Base-by-base conservation (phyloP, 1,139 yeast species). In the Lodderomyces parapsilosis region DNA sequence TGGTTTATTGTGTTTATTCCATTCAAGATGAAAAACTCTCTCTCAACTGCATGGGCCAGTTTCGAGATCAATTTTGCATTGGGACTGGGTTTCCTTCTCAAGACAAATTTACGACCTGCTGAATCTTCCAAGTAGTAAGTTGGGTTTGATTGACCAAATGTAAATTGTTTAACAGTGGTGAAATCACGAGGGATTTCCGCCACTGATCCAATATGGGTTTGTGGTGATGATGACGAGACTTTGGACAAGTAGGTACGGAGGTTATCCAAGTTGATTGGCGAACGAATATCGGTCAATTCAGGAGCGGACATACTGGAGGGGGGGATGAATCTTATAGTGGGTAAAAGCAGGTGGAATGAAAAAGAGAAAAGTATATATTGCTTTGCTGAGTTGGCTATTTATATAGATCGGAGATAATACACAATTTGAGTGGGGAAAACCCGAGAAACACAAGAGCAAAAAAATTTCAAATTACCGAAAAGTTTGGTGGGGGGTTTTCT, bases 111-210 rank as follows among this genome's bases (percentile, higher is more conserved):
- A 11, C 31, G 30, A 2, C 76, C 77, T 7, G 50, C 47, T 7
- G 52, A 47, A 51, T 80, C 83, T 4, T 61, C 62, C 17, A 82
- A 49, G 36, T 76, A 70, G 53, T 80, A 81, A 0, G 86, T 81
- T 13, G 87, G 88, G 56, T 82, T 82, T 4, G 84, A 78, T 57
- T 82, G 88, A 11, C 88, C 88, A 59, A 78, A 80, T 17, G 72
- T 70, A 61, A 82, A 82, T 57, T 82, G 87, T 47, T 74, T 63
- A 39, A 79, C 56, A 8, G 41, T 40, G 1, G 56, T 57, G n/a
- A 55, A 42, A 7, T 14, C 23, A 7, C 30, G 30, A 3, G 50
- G 50, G 14, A 43, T 25, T 13, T 15, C 22, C 10, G 50, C 44
- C 25, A 49, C 46, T 9, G 52, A 43, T 3, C 68, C 67, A 6